phyloP scores from a whole-genome alignment of 352 stramenopile genomes.

The Phytophthora litchii region DNA sequence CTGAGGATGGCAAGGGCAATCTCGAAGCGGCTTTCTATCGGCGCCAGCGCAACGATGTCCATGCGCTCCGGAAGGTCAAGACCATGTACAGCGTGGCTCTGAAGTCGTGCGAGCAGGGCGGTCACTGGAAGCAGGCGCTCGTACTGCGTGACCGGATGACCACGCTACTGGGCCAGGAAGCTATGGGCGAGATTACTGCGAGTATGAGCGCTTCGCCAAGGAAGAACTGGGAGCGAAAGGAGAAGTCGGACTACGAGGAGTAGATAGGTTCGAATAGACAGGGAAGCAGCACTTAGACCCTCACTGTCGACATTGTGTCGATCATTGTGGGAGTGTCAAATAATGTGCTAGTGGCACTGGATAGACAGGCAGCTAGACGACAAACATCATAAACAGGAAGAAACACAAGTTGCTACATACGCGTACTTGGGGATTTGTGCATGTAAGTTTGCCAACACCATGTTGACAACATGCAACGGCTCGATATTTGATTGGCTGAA shows the following conservation, averaged over 20 bases:
- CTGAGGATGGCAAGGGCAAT: slow-evolving; percentile 36
- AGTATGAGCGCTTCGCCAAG: slow-evolving; percentile 12
- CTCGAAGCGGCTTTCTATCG: slow-evolving; percentile 29
- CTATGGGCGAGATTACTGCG: slow-evolving; percentile 34
- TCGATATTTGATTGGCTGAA: slow-evolving; percentile 20
- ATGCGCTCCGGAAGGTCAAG: slow-evolving; percentile 50
- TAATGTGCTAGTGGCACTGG: slow-evolving; percentile 11
- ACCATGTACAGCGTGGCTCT: slow-evolving; percentile 65
- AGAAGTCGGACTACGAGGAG: slow-evolving; percentile 27
- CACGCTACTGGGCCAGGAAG: slow-evolving; percentile 44
- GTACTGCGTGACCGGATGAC: slow-evolving; percentile 52
- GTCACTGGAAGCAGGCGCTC: slow-evolving; percentile 68
- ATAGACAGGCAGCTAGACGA: slow-evolving; percentile 20
- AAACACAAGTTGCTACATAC: not conserved
- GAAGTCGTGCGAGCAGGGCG: slow-evolving; percentile 52
- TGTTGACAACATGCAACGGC: not conserved
- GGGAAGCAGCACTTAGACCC: not conserved
- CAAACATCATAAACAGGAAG: not conserved
- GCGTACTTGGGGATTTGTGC: too few species aligned
- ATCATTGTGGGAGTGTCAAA: slow-evolving; percentile 4
- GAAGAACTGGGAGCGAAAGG: slow-evolving; percentile 27
- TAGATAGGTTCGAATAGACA: slow-evolving; percentile 22
- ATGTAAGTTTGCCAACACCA: too few species aligned
- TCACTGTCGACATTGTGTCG: not conserved
- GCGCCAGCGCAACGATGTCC: slow-evolving; percentile 28